Evolutionary conservation across 345 rosid species (phyloP).

Genomic region (Reutealis trisperma): DNA sequence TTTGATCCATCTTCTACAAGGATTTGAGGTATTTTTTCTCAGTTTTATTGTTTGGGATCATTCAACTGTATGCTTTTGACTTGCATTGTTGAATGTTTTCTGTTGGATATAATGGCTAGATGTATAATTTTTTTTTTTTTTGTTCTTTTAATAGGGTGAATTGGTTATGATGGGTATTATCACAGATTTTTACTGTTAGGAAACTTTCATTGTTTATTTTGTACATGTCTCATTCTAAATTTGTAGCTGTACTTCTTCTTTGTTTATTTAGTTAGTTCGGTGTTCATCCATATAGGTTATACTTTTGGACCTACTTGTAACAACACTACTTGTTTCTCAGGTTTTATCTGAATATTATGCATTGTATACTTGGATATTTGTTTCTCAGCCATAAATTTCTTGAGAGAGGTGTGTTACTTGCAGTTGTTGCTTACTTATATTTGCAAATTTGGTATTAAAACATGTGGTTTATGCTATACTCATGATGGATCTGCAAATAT

Average conservation of each 20-base stretch:
- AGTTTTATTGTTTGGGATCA: neutral
- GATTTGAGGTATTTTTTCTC: conserved; percentile 43
- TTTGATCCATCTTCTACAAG: conserved; percentile 88
- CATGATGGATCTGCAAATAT: no score
- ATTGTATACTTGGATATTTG: no score
- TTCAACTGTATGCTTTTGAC: neutral
- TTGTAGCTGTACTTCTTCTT: neutral
- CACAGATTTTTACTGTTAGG: neutral
- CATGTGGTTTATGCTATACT: no score
- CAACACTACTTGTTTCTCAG: neutral
- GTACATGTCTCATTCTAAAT: neutral
- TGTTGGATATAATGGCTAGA: neutral
- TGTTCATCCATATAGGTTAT: neutral
- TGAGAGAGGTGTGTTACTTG: no score
- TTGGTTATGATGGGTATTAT: neutral
- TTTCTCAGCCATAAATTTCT: no score
- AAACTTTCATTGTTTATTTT: neutral
- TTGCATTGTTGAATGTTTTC: conserved; percentile 2
- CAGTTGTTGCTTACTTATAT: no score
- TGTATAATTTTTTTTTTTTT: neutral
- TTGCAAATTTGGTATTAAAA: no score
- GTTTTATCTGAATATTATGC: neutral
- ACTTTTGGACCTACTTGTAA: neutral
- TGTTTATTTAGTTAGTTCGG: neutral
- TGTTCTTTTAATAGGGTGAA: neutral